These are phyloP conservation scores for Fusarium staphyleae DNA, from an alignment of 2,329 filamentous ascomycete genomes.

Conservation along the genomic window DNA sequence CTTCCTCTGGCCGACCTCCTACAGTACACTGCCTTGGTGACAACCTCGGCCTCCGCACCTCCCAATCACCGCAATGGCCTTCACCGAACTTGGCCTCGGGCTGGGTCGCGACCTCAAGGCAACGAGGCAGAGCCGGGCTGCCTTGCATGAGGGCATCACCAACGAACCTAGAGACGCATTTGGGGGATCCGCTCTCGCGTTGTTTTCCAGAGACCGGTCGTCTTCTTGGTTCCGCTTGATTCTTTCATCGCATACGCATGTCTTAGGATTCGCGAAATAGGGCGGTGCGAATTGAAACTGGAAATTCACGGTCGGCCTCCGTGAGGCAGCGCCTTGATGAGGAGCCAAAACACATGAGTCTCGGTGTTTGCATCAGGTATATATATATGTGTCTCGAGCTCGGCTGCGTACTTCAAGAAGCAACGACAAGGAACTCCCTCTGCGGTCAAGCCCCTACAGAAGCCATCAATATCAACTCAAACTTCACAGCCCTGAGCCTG, in stretches of 20 bases:
- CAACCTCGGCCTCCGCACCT: neutral
- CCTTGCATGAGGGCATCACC: neutral
- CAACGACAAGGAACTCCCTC: neutral
- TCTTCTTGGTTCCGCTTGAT: neutral
- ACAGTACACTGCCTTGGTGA: constrained; percentile 4
- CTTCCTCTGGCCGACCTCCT: constrained; percentile 11
- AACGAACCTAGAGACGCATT: neutral
- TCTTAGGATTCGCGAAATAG: neutral
- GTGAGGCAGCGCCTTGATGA: neutral
- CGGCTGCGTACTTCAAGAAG: neutral
- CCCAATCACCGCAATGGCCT: neutral
- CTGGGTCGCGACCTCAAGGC: constrained; percentile 24
- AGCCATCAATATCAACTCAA: no score
- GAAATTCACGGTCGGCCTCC: constrained; percentile 14
- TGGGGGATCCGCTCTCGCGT: constrained; percentile 4
- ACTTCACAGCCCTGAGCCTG: neutral
- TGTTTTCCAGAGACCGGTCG: neutral
- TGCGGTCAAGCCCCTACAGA: no score
- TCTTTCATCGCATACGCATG: neutral
- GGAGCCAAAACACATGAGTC: constrained; percentile 4
- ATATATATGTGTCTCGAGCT: no score
- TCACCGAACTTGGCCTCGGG: constrained; percentile 2
- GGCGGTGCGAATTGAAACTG: neutral
- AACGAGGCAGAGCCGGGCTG: constrained; percentile 19
- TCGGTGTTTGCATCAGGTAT: neutral